Conservation (phyloP, 371 early-diverging fungal species). For the Mucor sp. region DNA sequence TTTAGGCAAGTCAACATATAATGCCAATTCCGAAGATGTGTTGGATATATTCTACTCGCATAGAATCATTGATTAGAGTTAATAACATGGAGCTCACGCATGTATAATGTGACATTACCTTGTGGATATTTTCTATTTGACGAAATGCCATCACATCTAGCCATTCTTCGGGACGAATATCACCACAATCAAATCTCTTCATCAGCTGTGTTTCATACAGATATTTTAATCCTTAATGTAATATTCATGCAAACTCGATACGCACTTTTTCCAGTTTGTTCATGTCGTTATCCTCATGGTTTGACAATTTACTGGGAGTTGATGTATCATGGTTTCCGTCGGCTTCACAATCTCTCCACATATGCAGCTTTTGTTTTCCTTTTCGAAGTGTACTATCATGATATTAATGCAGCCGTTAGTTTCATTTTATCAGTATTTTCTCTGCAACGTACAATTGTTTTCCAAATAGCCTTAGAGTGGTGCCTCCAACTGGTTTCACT, state of each 20-base stretch:
- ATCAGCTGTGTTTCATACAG: constrained; percentile 47
- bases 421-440: not conserved
- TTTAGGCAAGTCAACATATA: constrained; percentile 88
- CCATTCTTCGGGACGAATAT: constrained; percentile 87
- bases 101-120: constrained; percentile 39
- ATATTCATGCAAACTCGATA: not conserved
- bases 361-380: constrained; percentile 77
- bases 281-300: constrained; percentile 64
- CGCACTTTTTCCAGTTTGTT: constrained; percentile 83
- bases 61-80: not conserved
- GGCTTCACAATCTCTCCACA: constrained; percentile 72
- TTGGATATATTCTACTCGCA: constrained; percentile 52
- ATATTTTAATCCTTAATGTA: not conserved
- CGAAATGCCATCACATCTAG: constrained; percentile 86
- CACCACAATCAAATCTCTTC: constrained; percentile 84
- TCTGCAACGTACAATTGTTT: constrained; percentile 62
- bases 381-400: constrained; percentile 69
- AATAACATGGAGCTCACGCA: too few relatives aligned
- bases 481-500: constrained; percentile 72
- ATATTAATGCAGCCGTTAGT: not conserved
- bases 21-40: constrained; percentile 59
- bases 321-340: constrained; percentile 59
- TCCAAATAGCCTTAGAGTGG: constrained; percentile 79
- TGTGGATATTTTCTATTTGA: constrained; percentile 78
- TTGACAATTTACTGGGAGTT: constrained; percentile 64